A percentile compares a stretch with the other conserved stretches of the same genome.
These are phyloP conservation scores for Hypomontagnella submonticulosa DNA, from an alignment of 495 filamentous ascomycete genomes.

Conservation along the genomic window DNA sequence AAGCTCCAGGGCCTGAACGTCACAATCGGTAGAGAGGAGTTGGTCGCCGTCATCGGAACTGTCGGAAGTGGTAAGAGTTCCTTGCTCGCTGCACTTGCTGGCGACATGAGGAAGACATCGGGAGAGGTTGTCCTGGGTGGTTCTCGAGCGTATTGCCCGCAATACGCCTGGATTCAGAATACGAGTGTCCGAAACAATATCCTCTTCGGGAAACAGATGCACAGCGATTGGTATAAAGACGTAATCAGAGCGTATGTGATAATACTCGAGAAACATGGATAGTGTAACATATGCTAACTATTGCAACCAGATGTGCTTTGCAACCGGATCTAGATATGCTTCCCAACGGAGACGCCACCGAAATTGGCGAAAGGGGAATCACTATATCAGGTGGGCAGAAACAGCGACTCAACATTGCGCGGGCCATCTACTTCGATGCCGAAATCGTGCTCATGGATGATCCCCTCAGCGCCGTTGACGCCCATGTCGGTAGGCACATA, in stretches of 20 bases:
- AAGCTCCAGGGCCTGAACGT: slow-evolving; percentile 79
- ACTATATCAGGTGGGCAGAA: slow-evolving; percentile 87
- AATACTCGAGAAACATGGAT: neutral
- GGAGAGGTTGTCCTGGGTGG: slow-evolving; percentile 81
- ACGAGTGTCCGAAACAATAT: slow-evolving; percentile 88
- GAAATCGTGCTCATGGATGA: slow-evolving; percentile 88
- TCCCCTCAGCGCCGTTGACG: slow-evolving; percentile 83
- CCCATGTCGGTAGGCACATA: slow-evolving; percentile 91
- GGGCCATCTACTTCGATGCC: slow-evolving; percentile 86
- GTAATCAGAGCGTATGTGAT: slow-evolving; percentile 61
- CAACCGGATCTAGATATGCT: slow-evolving; percentile 80
- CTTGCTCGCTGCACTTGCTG: slow-evolving; percentile 86
- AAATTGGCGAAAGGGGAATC: slow-evolving; percentile 84
- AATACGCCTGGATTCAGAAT: slow-evolving; percentile 98
- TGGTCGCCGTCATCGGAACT: slow-evolving; percentile 89
- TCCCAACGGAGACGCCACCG: slow-evolving; percentile 75
- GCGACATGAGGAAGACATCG: slow-evolving; percentile 88
- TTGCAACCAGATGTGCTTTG: slow-evolving; percentile 69
- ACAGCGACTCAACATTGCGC: slow-evolving; percentile 83
- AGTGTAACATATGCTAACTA: slow-evolving; percentile 17
- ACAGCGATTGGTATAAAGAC: slow-evolving; percentile 71
- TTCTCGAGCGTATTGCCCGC: slow-evolving; percentile 87
- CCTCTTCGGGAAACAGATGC: slow-evolving; percentile 83
- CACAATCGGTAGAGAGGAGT: slow-evolving; percentile 79
- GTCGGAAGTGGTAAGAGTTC: slow-evolving; percentile 95